Conservation (phyloP, 805 yeast species). For the Metschnikowia borealis region DNA sequence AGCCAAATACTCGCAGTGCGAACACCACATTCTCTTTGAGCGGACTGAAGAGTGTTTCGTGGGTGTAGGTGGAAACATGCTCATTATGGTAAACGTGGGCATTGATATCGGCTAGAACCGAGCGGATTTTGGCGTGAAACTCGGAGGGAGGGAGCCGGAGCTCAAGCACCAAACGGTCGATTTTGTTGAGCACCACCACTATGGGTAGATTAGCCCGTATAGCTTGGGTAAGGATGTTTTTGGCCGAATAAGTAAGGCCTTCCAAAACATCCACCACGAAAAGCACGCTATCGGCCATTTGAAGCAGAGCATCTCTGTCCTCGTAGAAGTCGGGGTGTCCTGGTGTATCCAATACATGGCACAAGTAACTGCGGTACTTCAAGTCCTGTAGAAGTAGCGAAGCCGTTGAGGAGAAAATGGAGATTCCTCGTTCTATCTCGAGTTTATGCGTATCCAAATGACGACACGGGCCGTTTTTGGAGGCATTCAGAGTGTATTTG, state of each 20-base stretch:
- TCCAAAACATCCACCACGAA: conserved; percentile 83
- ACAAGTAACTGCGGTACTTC: conserved; percentile 47
- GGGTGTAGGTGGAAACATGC: conserved; percentile 24
- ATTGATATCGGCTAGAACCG: conserved; percentile 63
- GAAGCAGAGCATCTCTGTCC: conserved; percentile 57
- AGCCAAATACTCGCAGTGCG: conserved; percentile 60
- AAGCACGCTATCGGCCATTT: conserved; percentile 60
- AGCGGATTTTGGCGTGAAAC: conserved; percentile 63
- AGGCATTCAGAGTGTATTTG: no score
- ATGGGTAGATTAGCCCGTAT: conserved; percentile 49
- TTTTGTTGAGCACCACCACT: conserved; percentile 65
- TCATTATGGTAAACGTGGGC: conserved; percentile 38
- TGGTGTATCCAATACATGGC: conserved; percentile 80
- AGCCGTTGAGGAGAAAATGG: conserved; percentile 61
- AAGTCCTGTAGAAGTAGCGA: conserved; percentile 55
- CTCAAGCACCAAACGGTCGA: conserved; percentile 84
- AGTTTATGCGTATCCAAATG: conserved; percentile 70
- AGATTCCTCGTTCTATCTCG: conserved; percentile 67
- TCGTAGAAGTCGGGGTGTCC: conserved; percentile 87
- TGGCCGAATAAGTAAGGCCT: conserved; percentile 63
- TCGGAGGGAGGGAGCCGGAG: conserved; percentile 70
- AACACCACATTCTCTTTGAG: conserved; percentile 64
- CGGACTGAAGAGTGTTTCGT: conserved; percentile 49
- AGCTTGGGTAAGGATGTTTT: conserved; percentile 48
- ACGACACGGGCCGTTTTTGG: conserved; percentile 41